Evolutionary conservation across 495 filamentous ascomycete genomes (phyloP).

Genomic region (Lepidopterella palustris): DNA sequence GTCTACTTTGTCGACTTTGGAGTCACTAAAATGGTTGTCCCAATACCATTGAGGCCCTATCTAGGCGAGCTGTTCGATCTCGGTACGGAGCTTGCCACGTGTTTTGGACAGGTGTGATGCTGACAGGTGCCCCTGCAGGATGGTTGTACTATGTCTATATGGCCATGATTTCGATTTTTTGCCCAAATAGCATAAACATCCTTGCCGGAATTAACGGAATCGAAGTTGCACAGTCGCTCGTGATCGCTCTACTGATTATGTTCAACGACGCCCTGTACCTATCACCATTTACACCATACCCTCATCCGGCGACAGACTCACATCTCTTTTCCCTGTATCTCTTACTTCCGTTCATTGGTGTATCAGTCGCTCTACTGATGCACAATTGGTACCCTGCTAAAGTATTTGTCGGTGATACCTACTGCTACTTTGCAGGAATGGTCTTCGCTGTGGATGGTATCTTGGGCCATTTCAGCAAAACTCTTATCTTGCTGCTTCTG

Average conservation of each 20-base stretch:
- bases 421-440: conserved; percentile 99
- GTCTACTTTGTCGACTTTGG: conserved; percentile 99
- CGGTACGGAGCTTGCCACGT: conserved; percentile 34
- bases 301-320: conserved; percentile 89
- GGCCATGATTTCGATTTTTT: conserved; percentile 90
- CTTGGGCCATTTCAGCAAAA: conserved; percentile 96
- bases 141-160: conserved; percentile 94
- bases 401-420: conserved; percentile 97
- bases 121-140: conserved; percentile 36
- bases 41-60: conserved; percentile 73
- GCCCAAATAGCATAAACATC: conserved; percentile 98
- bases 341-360: conserved; percentile 86
- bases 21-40: conserved; percentile 89
- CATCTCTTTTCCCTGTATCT: conserved; percentile 95
- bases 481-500: conserved; percentile 79
- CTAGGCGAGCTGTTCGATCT: conserved; percentile 80
- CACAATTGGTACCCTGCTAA: conserved; percentile 97
- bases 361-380: conserved; percentile 74
- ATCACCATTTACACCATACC: conserved; percentile 57
- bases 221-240: conserved; percentile 87
- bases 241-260: conserved; percentile 77
- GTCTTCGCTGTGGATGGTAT: conserved; percentile 96
- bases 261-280: conserved; percentile 79
- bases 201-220: conserved; percentile 95
- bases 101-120: conserved; percentile 7